Evolutionary conservation across 495 filamentous ascomycete genomes (phyloP), one percentile per base, ranked within the genome.

Genomic region (Bryoglossum gracile): DNA sequence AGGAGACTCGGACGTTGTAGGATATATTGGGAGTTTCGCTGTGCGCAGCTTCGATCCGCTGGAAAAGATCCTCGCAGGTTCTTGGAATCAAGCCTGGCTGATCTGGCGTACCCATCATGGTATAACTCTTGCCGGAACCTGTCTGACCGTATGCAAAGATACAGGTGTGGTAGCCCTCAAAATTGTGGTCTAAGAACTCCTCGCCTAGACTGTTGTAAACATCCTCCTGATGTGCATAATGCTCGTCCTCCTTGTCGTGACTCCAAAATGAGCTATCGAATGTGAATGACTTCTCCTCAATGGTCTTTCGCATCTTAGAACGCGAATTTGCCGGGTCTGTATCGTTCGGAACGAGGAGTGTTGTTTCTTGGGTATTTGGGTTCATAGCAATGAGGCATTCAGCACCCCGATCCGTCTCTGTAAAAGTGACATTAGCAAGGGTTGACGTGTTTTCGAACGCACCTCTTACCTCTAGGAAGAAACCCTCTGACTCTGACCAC

Each of bases 181-280:
- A 99, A 66, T 99, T 99, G 70, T 97, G 94, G 64, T 99, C 94
- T 43, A 99, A 73, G 51, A 97, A 97, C 54, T 97, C 94, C 62
- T 97, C 92, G 26, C 94, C 92, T 4, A 99, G 75, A 25, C 82
- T 81, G 62, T 94, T 86, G 71, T 99, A 99, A 35, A 99, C 84
- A 61, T 96, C 86, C 54, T 90, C 89, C 58, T 99, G 92, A 48
- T 81, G 71, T 16, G 85, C 86, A 57, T 89, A 90, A 58, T 89
- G 82, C 42, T 80, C 71, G 54, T 94, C 89, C 22, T 67, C 57
- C 26, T 72, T 68, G 56, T 91, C 67, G 63, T 94, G 87, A 46
- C 90, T 95, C 89, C 90, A 97, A 67, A 96, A 99, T 1, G 88
- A 95, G 63, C 89, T 94, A 69, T 99, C 92, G 57, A 99, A 99